Evolutionary conservation across 2,329 filamentous ascomycete genomes (phyloP), one percentile per base, ranked within the genome.

Genomic region (Xylaria sp.): DNA sequence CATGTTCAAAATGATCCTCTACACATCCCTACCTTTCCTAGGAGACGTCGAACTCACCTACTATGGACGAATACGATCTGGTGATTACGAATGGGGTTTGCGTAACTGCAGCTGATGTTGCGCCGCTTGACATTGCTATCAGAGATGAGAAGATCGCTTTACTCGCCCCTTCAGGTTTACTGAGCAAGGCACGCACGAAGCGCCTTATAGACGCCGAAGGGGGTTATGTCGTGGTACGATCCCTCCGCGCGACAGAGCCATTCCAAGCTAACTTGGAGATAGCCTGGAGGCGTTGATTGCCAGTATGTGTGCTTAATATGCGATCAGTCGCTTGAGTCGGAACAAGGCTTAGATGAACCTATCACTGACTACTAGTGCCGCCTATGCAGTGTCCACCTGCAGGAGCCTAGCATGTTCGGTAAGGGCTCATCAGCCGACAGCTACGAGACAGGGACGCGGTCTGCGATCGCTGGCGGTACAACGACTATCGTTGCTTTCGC

Each of bases 401-500:
- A 80, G 60, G 79, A 81, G 71, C 79, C 78, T 13, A 76, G 72
- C 56, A 68, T 79, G 69, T 78, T 79, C 42, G 75, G 76, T 50
- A 74, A 75, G 61, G 74, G 76, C 1, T 69, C 68, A 4, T 77
- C 76, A 3, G 72, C 75, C 15, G 79, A 81, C 70, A 78, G 70
- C 20, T 81, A 73, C 66, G 77, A 79, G 63, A 76, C 76, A 0
- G 86, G 86, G 0, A 84, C 85, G 0, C 79, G 86, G 9, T 84
- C 81, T 25, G 87, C 86, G 4, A 81, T 89, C 60, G 85, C 85
- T 2, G 86, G 87, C 9, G 86, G 86, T 27, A 88, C 83, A 4
- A 89, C 87, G 0, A 88, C 87, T 0, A 79, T 89, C 15, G 76
- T 89, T 7, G 80, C 85, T 0, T 89, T 90, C 74, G 87, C 86